A percentile compares a stretch with the other conserved stretches of the same genome.
These are phyloP conservation scores for Fusarium floridanum DNA, from an alignment of 2,329 filamentous ascomycete genomes.

Conservation along the genomic window DNA sequence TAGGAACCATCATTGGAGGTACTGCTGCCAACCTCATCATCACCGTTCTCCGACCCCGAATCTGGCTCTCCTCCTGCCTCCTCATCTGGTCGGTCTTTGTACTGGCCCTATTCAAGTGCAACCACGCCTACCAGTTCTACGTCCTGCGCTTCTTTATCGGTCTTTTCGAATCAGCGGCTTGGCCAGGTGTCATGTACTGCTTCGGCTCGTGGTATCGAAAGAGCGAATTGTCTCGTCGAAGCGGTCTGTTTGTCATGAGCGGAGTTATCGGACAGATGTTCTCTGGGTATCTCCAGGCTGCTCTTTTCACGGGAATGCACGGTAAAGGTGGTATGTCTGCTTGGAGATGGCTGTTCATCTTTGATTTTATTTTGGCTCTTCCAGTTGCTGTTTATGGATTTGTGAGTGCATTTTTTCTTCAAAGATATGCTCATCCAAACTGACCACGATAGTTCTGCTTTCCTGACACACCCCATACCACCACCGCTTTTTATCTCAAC, in stretches of 20 bases:
- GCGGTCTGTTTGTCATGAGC: constrained; percentile 69
- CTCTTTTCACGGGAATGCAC: constrained; percentile 51
- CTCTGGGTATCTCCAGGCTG: constrained; percentile 52
- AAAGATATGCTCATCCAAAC: not conserved
- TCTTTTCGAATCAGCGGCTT: constrained; percentile 67
- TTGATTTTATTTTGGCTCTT: constrained; percentile 53
- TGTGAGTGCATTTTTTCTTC: constrained; percentile 6
- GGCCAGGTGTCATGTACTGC: constrained; percentile 66
- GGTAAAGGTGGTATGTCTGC: constrained; percentile 50
- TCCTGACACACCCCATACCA: constrained; percentile 59
- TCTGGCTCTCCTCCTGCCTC: constrained; percentile 56
- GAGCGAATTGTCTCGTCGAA: constrained; percentile 68
- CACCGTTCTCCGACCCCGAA: constrained; percentile 57
- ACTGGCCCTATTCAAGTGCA: constrained; percentile 54
- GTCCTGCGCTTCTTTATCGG: constrained; percentile 67
- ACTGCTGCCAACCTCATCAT: constrained; percentile 59
- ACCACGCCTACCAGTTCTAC: constrained; percentile 55
- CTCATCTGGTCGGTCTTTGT: constrained; percentile 56
- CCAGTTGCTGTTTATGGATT: constrained; percentile 49
- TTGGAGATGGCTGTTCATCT: constrained; percentile 57
- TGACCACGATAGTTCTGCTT: constrained; percentile 46
- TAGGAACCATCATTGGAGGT: constrained; percentile 57
- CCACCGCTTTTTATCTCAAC: constrained; percentile 57
- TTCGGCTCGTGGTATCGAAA: constrained; percentile 72
- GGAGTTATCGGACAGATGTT: constrained; percentile 62